phyloP scores from a whole-genome alignment of 176 grass and related monocot genomes.

The Elaeis guineensis region DNA sequence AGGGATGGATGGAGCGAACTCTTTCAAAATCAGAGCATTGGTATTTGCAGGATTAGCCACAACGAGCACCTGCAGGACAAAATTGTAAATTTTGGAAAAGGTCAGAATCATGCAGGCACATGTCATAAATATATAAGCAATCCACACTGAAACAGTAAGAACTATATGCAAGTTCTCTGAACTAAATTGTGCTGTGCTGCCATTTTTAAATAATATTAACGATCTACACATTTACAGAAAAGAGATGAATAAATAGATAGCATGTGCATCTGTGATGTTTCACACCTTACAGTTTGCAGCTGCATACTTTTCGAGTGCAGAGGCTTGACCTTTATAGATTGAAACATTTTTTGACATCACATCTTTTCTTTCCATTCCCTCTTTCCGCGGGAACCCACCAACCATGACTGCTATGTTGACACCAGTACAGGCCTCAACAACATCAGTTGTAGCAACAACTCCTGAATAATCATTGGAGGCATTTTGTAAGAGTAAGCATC shows the following conservation, averaged over 20 bases:
- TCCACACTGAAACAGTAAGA: too few relatives aligned
- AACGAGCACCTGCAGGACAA: slow-evolving; percentile 65
- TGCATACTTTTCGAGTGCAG: slow-evolving; percentile 77
- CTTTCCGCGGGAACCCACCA: slow-evolving; percentile 96
- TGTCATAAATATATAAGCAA: too few relatives aligned
- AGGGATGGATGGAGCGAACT: slow-evolving; percentile 89
- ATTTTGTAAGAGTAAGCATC: too few relatives aligned
- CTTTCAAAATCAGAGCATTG: slow-evolving; percentile 96
- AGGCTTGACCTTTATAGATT: slow-evolving; percentile 95
- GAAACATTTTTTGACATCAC: slow-evolving; percentile 98
- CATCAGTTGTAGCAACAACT: slow-evolving; percentile 92
- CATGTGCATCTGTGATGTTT: not conserved
- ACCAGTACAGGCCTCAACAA: slow-evolving; percentile 87
- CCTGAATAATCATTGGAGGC: slow-evolving; percentile 37
- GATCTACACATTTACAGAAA: too few relatives aligned
- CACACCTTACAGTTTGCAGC: slow-evolving; percentile 88
- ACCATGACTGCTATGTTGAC: slow-evolving; percentile 95
- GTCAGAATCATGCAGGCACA: too few relatives aligned
- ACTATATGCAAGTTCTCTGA: not conserved
- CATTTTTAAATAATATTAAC: too few relatives aligned
- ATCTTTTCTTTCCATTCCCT: slow-evolving; percentile 98
- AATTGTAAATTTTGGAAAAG: not conserved
- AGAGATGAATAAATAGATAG: not conserved
- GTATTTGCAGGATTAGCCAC: slow-evolving; percentile 97
- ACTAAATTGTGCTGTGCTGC: too few relatives aligned